Evolutionary conservation across 208 protist species (phyloP).

Genomic region (Trichomonas gallinae): DNA sequence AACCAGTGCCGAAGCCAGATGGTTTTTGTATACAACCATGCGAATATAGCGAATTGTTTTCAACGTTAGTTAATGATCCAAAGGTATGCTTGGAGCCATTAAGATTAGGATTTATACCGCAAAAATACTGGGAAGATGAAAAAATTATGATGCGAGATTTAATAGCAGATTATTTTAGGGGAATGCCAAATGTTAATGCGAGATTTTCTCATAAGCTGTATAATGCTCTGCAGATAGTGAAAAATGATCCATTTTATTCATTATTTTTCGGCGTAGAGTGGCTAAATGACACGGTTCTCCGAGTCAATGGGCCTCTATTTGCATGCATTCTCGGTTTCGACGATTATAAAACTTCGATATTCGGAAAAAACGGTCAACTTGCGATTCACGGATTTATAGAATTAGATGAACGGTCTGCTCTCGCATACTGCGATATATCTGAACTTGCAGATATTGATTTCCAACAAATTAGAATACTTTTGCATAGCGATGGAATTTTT

Average conservation of each 20-base stretch:
- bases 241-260: not conserved
- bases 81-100: not conserved
- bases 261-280: not conserved
- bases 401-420: not conserved
- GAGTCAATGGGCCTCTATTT: not conserved
- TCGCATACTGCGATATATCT: not conserved
- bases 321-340: not conserved
- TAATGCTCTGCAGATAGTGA: not conserved
- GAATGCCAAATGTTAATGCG: not conserved
- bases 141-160: not conserved
- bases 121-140: not conserved
- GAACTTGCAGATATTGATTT: not conserved
- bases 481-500: not conserved
- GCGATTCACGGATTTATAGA: not conserved
- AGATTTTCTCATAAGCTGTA: conserved; percentile 17
- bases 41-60: not conserved
- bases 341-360: not conserved
- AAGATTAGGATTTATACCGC: not conserved
- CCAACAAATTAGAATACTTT: not conserved
- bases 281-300: not conserved
- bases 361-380: not conserved
- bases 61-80: not conserved
- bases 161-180: not conserved
- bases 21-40: not conserved
- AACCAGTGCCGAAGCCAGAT: not conserved